Conservation (phyloP, 768 basidiomycete genomes). For the Trametes cingulata region DNA sequence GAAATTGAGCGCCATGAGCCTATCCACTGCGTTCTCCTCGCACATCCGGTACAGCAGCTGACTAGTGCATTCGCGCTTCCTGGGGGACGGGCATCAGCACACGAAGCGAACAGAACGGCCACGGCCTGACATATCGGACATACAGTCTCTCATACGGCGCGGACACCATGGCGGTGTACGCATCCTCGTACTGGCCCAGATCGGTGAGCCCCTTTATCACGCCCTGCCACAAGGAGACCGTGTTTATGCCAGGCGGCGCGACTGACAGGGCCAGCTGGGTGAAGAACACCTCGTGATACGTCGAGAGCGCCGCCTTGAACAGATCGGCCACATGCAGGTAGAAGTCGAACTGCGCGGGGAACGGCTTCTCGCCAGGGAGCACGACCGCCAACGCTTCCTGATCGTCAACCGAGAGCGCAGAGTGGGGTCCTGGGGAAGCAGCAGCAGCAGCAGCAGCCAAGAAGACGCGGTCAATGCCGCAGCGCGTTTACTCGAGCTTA, state of each 20-base stretch:
- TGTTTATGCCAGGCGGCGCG: conserved; percentile 53
- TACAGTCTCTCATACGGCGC: conserved; percentile 79
- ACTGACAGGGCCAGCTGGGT: conserved; percentile 79
- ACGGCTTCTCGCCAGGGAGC: conserved; percentile 56
- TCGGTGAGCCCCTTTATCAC: conserved; percentile 77
- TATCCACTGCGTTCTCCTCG: conserved; percentile 79
- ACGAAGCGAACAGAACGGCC: neutral
- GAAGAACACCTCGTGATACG: conserved; percentile 70
- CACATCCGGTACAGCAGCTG: conserved; percentile 92
- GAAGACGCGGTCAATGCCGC: conserved; percentile 8
- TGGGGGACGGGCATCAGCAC: conserved; percentile 32
- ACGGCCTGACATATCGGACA: conserved; percentile 36
- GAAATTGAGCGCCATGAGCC: conserved; percentile 82
- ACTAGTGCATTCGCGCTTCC: conserved; percentile 79
- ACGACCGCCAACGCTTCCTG: conserved; percentile 60
- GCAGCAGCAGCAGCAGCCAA: neutral
- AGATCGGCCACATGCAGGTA: conserved; percentile 77
- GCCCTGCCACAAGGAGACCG: conserved; percentile 74
- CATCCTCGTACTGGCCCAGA: conserved; percentile 79
- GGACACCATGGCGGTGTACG: conserved; percentile 76
- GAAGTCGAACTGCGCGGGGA: conserved; percentile 68
- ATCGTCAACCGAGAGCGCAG: conserved; percentile 58
- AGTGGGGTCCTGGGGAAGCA: conserved; percentile 44
- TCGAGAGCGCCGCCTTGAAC: conserved; percentile 60
- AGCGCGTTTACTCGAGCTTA: neutral